Evolutionary conservation across 2,329 filamentous ascomycete genomes (phyloP), one percentile per base, ranked within the genome.

Genomic region (Pseudogymnoascus sp.): DNA sequence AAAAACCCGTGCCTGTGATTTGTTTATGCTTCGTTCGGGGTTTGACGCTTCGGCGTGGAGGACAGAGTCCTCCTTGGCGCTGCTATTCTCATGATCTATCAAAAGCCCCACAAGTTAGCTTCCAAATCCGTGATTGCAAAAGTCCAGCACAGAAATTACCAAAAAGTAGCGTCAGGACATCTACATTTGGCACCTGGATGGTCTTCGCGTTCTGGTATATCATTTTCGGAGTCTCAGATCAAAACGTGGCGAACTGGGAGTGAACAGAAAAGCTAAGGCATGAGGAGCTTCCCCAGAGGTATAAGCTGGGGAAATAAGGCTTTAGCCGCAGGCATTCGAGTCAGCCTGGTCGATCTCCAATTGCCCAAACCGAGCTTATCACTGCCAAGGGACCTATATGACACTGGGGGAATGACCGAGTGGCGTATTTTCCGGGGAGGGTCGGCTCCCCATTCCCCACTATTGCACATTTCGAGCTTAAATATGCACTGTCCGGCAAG

Each of bases 1-100:
- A 9, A 83, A 74, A 8, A 70, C 68, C 4, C 80, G 79, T 2
- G 81, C 76, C 31, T 78, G 75, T 0, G 77, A 73, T 69, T 83
- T 86, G 55, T 80, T 87, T 62, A 88, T 73, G 61, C 71, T 69
- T 60, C 80, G 77, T n/a, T 74, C 74, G 0, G 84, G 82, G 59
- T 86, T 75, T 5, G 78, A 77, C 0, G 86, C 85, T 66, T 86
- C 83, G 45, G 79, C 76, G 69, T 87, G 83, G 3, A 88, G 72
- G 2, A 81, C 68, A 0, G 80, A 82, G 60, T 83, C 76, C 52
- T 83, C 79, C 21, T 77, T 68, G 11, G 73, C 69, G 0, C 64
- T 65, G 41, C 70, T 71, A 3, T 70, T 64, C 28, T 74, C 64
- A 14, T 72, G 76, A 14, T 80, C 78, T 78, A 59, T 49, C 16